These are phyloP conservation scores for Didymellaceae sp. DNA, from an alignment of 2,329 filamentous ascomycete genomes.

Conservation along the genomic window DNA sequence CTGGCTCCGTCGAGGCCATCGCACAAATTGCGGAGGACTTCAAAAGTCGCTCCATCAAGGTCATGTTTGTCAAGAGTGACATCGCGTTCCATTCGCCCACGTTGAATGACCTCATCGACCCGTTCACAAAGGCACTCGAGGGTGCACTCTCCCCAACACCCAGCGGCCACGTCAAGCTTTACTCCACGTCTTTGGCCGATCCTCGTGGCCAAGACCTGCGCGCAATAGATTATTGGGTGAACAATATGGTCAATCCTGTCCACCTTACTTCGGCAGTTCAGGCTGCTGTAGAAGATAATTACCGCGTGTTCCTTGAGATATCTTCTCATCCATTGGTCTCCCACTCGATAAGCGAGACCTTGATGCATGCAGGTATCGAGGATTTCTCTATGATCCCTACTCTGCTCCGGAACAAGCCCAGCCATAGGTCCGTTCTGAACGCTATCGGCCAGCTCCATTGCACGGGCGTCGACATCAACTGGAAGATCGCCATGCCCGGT, in stretches of 20 bases:
- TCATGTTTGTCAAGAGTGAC: slow-evolving; percentile 48
- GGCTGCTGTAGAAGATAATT: slow-evolving; percentile 47
- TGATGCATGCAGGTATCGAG: slow-evolving; percentile 37
- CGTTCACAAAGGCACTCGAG: slow-evolving; percentile 35
- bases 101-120: slow-evolving; percentile 35
- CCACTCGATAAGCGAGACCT: slow-evolving; percentile 51
- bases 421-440: slow-evolving; percentile 35
- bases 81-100: slow-evolving; percentile 51
- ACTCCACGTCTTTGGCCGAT: slow-evolving; percentile 43
- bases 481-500: slow-evolving; percentile 12
- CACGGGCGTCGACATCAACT: slow-evolving; percentile 37
- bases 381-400: slow-evolving; percentile 43
- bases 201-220: slow-evolving; percentile 29
- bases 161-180: slow-evolving; percentile 25
- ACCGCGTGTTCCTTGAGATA: slow-evolving; percentile 51
- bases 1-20: slow-evolving; percentile 30
- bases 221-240: slow-evolving; percentile 46
- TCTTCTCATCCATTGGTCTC: slow-evolving; percentile 51
- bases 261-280: slow-evolving; percentile 44
- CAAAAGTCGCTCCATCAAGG: slow-evolving; percentile 36
- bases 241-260: slow-evolving; percentile 50
- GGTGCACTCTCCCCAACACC: slow-evolving; percentile 27
- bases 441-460: slow-evolving; percentile 38
- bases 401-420: slow-evolving; percentile 35
- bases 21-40: slow-evolving; percentile 21